phyloP scores from a whole-genome alignment of 306 rosid genomes.

The Lupinus albus region DNA sequence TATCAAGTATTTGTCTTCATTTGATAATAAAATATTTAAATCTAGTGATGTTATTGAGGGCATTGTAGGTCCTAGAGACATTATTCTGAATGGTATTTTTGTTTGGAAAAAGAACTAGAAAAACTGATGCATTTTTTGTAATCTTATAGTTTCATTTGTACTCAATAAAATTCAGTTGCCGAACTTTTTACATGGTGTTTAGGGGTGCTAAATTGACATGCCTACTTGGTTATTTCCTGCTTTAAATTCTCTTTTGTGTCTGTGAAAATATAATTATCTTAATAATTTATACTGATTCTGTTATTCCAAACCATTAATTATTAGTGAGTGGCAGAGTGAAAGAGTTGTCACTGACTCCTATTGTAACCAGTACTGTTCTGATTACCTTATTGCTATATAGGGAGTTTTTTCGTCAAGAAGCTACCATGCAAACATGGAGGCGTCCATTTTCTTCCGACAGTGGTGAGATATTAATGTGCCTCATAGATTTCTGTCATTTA shows the following conservation, averaged over 20 bases:
- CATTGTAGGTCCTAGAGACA: constrained; percentile 12
- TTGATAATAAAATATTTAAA: background rate
- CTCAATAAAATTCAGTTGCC: constrained; percentile 9
- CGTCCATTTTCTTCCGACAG: constrained; percentile 74
- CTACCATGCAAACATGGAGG: constrained; percentile 52
- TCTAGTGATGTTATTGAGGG: background rate
- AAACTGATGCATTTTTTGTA: constrained; percentile 19
- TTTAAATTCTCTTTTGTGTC: background rate
- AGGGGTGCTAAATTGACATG: background rate
- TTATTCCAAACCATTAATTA: constrained; percentile 6
- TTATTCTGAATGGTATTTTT: background rate
- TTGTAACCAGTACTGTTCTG: constrained; percentile 19
- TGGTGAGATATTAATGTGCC: constrained; percentile 50
- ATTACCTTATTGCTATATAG: constrained; percentile 47
- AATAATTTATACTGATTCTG: background rate
- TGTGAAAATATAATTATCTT: background rate
- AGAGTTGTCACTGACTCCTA: constrained; percentile 9
- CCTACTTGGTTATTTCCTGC: background rate
- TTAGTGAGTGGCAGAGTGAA: background rate
- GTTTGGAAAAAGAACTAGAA: background rate
- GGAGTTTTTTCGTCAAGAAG: constrained; percentile 46
- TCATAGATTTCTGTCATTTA: constrained; percentile 28
- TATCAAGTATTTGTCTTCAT: background rate
- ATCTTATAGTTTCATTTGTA: constrained; percentile 6
- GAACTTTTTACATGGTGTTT: background rate